Base-by-base conservation (phyloP, 208 protist genomes). In the Leishmania amazonensis region DNA sequence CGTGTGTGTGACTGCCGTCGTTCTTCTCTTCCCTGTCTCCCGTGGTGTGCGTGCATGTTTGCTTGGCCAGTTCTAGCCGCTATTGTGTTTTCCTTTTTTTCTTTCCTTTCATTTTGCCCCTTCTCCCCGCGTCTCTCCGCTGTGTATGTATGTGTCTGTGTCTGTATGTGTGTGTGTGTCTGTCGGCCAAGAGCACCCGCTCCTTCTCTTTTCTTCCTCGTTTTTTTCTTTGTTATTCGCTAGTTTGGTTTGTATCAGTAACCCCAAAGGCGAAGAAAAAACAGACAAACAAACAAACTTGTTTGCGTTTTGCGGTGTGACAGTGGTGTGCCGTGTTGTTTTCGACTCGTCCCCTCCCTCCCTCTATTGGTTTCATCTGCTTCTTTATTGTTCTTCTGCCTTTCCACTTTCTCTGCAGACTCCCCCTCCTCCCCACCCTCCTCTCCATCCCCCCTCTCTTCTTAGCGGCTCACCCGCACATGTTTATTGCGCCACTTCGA, bases 141-240 rank as follows among this genome's bases (percentile, higher is more conserved):
- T 28, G n/a, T 24, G 47, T 57, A 9, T 75, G 40, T 13, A 7
- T 60, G 15, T 75, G 68, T 53, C 42, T n/a, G 68, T 45, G 21
- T 54, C 21, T 31, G 13, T 70, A 7, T 42, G 0, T 47, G 42
- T 72, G 58, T 31, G 19, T 65, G 24, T 31, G 58, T 35, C 24
- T 65, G 60, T 73, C 42, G 2, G 38, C 24, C 19, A 75, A 72
- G 21, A 78, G 38, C 45, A 77, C 15, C 21, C n/a, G 28, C 3
- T 31, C 11, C 40, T 62, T 76, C 45, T 0, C 45, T 47, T 47
- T 47, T 81, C 38, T 81, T 5, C 15, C 38, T 75, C 45, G 71
- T 15, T 57, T 31, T 77, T 78, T 82, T 47, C 54, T 65, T 54
- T 71, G 28, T 67, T 67, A 67, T 67, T 67, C 62, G 40, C 62